These are phyloP conservation scores for Vanilla planifolia DNA, from an alignment of 106 monocot genomes.

Conservation along the genomic window DNA sequence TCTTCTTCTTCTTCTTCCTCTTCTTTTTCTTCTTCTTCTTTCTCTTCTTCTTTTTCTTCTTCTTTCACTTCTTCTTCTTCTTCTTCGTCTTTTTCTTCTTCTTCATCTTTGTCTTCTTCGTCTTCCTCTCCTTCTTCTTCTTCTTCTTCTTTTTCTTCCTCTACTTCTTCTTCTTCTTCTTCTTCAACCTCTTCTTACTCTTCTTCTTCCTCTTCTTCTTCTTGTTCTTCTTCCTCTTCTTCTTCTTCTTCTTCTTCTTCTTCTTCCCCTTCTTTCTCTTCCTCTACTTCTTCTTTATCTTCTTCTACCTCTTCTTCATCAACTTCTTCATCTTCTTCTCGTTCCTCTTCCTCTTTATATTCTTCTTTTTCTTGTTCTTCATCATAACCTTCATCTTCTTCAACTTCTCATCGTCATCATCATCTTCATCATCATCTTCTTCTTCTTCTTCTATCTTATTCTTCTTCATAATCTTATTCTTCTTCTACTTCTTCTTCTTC, in stretches of 20 bases:
- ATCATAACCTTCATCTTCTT: background rate
- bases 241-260: background rate
- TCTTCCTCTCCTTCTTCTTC: too few species aligned
- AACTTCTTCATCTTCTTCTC: background rate
- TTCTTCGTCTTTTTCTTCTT: too few species aligned
- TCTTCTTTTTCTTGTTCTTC: too few species aligned
- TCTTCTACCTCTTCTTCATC: background rate
- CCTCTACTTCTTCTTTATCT: background rate
- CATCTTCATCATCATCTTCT: background rate
- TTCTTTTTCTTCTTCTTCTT: background rate
- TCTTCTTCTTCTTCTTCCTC: background rate
- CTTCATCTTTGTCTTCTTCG: too few species aligned
- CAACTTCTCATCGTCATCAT: too few species aligned
- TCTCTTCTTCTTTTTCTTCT: background rate
- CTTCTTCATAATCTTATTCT: too few species aligned
- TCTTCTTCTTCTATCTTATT: too few species aligned
- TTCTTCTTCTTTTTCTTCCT: background rate
- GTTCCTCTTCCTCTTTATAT: too few species aligned
- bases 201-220: too few species aligned
- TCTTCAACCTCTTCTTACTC: too few species aligned
- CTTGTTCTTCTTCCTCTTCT: background rate
- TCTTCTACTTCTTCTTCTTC: too few species aligned
- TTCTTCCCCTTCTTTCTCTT: background rate
- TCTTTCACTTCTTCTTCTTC: too few species aligned
- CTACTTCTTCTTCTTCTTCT: background rate